These are phyloP conservation scores for Scutellaria galericulata DNA, from an alignment of 257 asterid genomes.

Conservation along the genomic window DNA sequence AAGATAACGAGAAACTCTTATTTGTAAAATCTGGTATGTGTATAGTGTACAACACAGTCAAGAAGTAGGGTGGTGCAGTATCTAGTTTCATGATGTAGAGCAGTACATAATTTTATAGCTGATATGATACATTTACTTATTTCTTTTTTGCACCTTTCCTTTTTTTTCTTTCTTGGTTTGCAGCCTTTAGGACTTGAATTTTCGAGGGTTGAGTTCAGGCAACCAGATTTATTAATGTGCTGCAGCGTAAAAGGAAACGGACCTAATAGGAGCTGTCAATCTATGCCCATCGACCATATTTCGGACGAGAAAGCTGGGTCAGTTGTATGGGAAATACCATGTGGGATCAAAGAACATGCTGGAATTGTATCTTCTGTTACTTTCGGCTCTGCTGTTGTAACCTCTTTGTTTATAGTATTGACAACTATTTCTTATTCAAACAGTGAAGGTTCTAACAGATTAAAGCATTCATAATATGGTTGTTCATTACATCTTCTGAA, in stretches of 20 bases:
- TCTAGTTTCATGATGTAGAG: too few species aligned
- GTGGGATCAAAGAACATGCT: constrained; percentile 71
- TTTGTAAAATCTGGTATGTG: too few species aligned
- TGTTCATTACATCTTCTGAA: background rate
- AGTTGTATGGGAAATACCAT: constrained; percentile 75
- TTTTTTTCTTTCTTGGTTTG: background rate
- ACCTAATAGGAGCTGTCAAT: constrained; percentile 41
- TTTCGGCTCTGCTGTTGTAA: constrained; percentile 56
- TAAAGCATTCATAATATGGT: constrained; percentile 37
- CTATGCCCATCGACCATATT: constrained; percentile 34
- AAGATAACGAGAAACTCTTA: too few species aligned
- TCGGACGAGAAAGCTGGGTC: constrained; percentile 27
- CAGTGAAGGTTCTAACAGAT: constrained; percentile 11
- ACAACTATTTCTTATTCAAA: constrained; percentile 52
- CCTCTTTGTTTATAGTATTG: constrained; percentile 59
- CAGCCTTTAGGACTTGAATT: constrained; percentile 75
- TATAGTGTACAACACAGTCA: too few species aligned
- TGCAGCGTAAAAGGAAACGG: constrained; percentile 42
- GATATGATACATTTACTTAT: background rate
- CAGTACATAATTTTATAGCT: too few species aligned
- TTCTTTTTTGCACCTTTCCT: background rate
- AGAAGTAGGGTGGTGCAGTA: too few species aligned
- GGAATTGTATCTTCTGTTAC: constrained; percentile 62
- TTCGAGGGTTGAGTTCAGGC: constrained; percentile 58
- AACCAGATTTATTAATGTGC: constrained; percentile 59